phyloP scores from a whole-genome alignment of 2,329 filamentous ascomycete species.

The Fusarium austroafricanum region DNA sequence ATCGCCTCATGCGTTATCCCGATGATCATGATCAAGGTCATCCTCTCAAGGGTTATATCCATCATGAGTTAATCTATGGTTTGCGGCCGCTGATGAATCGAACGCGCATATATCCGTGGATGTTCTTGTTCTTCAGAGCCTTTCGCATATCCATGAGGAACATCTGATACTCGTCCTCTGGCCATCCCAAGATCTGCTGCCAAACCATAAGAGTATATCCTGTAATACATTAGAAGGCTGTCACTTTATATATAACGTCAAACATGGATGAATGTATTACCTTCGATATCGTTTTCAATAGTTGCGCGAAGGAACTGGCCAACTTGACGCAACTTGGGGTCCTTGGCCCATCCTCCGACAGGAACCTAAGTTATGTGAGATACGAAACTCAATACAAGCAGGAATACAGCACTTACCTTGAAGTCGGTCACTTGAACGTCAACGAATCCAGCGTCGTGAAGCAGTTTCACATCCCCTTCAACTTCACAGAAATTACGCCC shows the following conservation, averaged over 20 bases:
- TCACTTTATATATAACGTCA: neutral
- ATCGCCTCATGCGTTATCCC: too few relatives aligned
- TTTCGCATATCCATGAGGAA: conserved; percentile 4
- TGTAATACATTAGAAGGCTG: neutral
- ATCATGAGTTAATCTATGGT: neutral
- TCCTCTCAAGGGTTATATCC: too few relatives aligned
- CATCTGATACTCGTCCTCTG: neutral
- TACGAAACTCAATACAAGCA: too few relatives aligned
- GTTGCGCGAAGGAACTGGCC: conserved; percentile 1
- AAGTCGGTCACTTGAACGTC: conserved; percentile 6
- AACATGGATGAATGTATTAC: neutral
- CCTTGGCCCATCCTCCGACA: conserved; percentile 17
- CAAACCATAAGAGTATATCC: neutral
- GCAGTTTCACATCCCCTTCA: neutral
- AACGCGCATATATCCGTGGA: neutral
- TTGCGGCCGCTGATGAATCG: neutral
- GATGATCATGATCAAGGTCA: too few relatives aligned
- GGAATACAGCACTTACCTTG: neutral
- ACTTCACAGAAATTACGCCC: neutral
- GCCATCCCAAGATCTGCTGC: neutral
- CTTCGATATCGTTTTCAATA: conserved; percentile 15
- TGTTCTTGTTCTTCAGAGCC: neutral
- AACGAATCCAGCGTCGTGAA: neutral
- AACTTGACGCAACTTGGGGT: neutral
- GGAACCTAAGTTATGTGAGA: neutral